phyloP scores from a whole-genome alignment of 2,329 filamentous ascomycete genomes.

The Diaporthe vexans region DNA sequence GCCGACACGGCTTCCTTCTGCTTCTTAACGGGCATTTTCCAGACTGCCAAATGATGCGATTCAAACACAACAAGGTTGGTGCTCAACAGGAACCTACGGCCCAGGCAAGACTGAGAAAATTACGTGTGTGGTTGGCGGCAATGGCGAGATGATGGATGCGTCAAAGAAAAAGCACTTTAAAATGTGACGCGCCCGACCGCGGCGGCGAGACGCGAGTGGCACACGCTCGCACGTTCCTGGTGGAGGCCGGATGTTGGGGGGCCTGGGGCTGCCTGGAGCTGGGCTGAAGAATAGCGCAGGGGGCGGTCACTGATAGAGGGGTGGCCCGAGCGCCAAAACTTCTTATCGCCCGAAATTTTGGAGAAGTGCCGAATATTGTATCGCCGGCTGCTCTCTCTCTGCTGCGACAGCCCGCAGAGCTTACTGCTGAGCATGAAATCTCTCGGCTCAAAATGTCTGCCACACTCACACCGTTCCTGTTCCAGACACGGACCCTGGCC shows the following conservation, averaged over 20 bases:
- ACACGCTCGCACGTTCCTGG: constrained; percentile 38
- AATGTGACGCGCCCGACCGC: constrained; percentile 38
- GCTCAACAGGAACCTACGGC: background rate
- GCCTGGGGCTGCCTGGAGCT: constrained; percentile 14
- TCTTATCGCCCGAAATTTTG: constrained; percentile 39
- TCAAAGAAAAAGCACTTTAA: constrained; percentile 37
- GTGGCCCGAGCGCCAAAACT: constrained; percentile 12
- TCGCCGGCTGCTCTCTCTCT: background rate
- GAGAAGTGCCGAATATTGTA: background rate
- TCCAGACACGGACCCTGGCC: constrained; percentile 74
- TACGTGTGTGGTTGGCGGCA: constrained; percentile 5
- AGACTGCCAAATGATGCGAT: constrained; percentile 43
- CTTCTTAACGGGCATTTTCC: constrained; percentile 62
- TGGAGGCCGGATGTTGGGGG: background rate
- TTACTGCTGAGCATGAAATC: background rate
- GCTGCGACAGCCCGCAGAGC: background rate
- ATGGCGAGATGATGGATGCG: background rate
- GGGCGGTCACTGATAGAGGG: constrained; percentile 22
- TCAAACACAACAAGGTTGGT: constrained; percentile 35
- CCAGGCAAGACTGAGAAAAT: background rate
- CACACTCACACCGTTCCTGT: constrained; percentile 76
- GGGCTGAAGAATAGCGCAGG: background rate
- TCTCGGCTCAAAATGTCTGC: constrained; percentile 55
- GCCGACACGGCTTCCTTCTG: constrained; percentile 75
- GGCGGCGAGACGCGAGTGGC: constrained; percentile 37